A percentile compares a stretch with the other conserved stretches of the same genome.
phyloP scores from a whole-genome alignment of 805 yeast species.

The Myxozyma sirexii region DNA sequence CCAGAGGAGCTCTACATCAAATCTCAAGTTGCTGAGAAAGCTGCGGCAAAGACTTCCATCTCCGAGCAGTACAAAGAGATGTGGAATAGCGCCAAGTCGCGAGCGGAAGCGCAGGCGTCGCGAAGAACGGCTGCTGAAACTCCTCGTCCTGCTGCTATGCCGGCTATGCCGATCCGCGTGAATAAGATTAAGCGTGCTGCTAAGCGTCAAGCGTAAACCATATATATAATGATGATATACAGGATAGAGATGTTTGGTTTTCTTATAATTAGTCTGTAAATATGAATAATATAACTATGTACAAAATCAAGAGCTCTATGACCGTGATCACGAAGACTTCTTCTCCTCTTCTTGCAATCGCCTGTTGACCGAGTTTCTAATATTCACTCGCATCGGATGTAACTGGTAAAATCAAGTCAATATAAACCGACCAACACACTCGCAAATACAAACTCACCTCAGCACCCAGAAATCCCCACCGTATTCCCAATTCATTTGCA shows the following conservation, averaged over 20 bases:
- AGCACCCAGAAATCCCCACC: conserved; percentile 74
- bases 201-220: not conserved
- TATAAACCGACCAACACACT: no score
- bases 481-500: conserved; percentile 90
- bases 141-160: not conserved
- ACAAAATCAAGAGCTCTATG: not conserved
- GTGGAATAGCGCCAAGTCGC: conserved; percentile 20
- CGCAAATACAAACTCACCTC: conserved; percentile 47
- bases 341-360: not conserved
- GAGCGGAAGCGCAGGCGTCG: conserved; percentile 15
- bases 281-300: not conserved
- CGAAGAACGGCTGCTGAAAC: not conserved
- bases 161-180: conserved; percentile 1
- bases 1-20: conserved; percentile 12
- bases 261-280: not conserved
- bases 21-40: conserved; percentile 4
- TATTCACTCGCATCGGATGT: conserved; percentile 20
- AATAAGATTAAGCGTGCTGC: not conserved
- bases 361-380: conserved; percentile 16
- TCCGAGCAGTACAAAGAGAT: conserved; percentile 21
- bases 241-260: not conserved
- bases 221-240: not conserved
- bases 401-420: not conserved
- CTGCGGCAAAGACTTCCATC: conserved; percentile 4
- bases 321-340: not conserved